Percentiles rank a stretch among this genome's conserved stretches.
These are phyloP conservation scores for Leucocoprinus gongylophorus DNA, from an alignment of 1,284 basidiomycete genomes.

Conservation along the genomic window DNA sequence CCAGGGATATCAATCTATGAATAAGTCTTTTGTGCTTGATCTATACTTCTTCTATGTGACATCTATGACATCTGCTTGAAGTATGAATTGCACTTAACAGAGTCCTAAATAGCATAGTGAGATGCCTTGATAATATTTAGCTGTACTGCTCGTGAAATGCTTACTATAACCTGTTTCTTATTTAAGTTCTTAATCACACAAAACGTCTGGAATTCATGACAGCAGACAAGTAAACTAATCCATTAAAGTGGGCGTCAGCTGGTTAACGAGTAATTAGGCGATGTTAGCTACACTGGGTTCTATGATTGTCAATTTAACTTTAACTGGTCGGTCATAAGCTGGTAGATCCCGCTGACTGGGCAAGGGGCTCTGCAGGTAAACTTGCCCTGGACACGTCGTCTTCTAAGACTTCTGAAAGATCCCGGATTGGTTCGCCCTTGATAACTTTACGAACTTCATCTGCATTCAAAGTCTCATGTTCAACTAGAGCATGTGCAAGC, in stretches of 20 bases:
- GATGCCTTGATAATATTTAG: too few species aligned
- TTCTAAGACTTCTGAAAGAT: constrained; percentile 54
- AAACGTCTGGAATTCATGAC: not conserved
- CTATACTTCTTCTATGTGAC: too few species aligned
- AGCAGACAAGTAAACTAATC: not conserved
- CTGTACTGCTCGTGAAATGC: too few species aligned
- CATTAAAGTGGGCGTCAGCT: constrained; percentile 3
- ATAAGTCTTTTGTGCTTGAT: too few species aligned
- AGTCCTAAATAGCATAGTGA: too few species aligned
- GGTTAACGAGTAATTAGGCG: constrained; percentile 8
- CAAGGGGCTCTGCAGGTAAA: not conserved
- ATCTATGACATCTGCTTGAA: too few species aligned
- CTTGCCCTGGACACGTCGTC: constrained; percentile 42
- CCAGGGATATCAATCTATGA: too few species aligned
- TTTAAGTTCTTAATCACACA: too few species aligned
- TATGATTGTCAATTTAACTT: not conserved
- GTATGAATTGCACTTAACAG: too few species aligned
- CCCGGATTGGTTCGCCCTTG: constrained; percentile 70
- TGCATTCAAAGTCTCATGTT: constrained; percentile 87
- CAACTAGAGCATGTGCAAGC: constrained; percentile 84
- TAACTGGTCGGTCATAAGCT: not conserved
- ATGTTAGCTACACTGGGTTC: constrained; percentile 1
- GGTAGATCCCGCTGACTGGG: not conserved
- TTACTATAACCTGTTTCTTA: too few species aligned
- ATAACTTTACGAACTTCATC: constrained; percentile 85